These are phyloP conservation scores for Mangifera indica DNA, from an alignment of 345 rosid species.

Conservation along the genomic window DNA sequence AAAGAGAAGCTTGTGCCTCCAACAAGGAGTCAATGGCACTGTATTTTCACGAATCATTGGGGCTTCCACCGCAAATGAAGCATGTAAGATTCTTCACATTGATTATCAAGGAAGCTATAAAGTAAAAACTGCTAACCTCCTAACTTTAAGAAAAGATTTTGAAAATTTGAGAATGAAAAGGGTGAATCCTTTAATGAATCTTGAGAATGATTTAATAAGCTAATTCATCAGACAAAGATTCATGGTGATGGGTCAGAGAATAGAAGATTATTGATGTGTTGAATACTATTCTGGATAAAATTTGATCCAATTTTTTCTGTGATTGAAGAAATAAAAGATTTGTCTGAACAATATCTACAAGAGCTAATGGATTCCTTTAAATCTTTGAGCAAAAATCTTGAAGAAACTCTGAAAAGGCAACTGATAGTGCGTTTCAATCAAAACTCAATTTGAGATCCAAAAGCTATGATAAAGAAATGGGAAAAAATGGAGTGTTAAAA, in stretches of 20 bases:
- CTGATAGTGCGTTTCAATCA: background rate
- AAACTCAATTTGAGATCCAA: background rate
- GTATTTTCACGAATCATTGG: too few relatives aligned
- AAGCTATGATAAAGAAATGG: background rate
- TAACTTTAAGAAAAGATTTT: background rate
- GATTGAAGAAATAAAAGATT: conserved; percentile 5
- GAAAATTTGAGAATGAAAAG: conserved; percentile 5
- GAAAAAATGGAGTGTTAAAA: background rate
- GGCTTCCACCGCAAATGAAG: too few relatives aligned
- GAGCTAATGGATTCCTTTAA: background rate
- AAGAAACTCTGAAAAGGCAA: background rate
- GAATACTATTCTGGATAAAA: background rate
- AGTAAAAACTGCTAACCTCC: background rate
- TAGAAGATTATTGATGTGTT: background rate
- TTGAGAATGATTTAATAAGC: background rate
- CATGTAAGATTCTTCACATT: too few relatives aligned
- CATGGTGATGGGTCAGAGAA: background rate
- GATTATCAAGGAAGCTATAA: too few relatives aligned
- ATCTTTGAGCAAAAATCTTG: background rate
- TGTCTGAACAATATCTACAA: background rate
- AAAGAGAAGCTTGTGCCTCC: too few relatives aligned
- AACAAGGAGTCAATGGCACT: too few relatives aligned
- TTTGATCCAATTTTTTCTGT: background rate
- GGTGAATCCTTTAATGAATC: background rate
- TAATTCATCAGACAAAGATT: too few relatives aligned